phyloP scores from a whole-genome alignment of 1,139 yeast genomes.

The Geotrichum candidum region DNA sequence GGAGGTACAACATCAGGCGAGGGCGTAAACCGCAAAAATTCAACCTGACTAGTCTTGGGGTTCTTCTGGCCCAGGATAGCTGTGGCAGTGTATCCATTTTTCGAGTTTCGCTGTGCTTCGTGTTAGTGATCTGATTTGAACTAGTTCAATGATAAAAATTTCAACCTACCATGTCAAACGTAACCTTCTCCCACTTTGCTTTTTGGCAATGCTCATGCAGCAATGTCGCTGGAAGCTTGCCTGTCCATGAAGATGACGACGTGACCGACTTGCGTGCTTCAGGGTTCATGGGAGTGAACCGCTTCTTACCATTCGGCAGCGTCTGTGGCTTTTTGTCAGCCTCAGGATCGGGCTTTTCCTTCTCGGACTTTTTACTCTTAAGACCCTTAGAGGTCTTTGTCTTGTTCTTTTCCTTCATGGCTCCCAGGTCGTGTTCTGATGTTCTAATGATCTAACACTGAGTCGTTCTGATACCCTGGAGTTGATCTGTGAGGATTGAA shows the following conservation, averaged over 20 bases:
- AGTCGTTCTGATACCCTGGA: not conserved
- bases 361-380: not conserved
- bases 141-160: not conserved
- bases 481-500: not conserved
- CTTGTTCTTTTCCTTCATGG: slow-evolving; percentile 9
- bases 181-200: slow-evolving; percentile 83
- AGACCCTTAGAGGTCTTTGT: slow-evolving; percentile 3
- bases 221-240: slow-evolving; percentile 82
- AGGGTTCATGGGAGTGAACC: slow-evolving; percentile 16
- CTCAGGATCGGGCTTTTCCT: not conserved
- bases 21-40: slow-evolving; percentile 57
- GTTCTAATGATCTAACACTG: not conserved
- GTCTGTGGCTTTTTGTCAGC: not conserved
- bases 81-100: slow-evolving; percentile 1
- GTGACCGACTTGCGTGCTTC: slow-evolving; percentile 39
- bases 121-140: not conserved
- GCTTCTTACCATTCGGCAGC: not conserved
- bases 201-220: slow-evolving; percentile 85
- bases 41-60: slow-evolving; percentile 69
- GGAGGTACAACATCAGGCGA: slow-evolving; percentile 50
- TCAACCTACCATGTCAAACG: slow-evolving; percentile 59
- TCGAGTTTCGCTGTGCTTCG: not conserved
- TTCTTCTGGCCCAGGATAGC: slow-evolving; percentile 61
- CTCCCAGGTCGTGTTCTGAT: not conserved
- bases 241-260: slow-evolving; percentile 75